phyloP scores from a whole-genome alignment of 2,329 filamentous ascomycete genomes.

The Ceratocystis harringtonii region DNA sequence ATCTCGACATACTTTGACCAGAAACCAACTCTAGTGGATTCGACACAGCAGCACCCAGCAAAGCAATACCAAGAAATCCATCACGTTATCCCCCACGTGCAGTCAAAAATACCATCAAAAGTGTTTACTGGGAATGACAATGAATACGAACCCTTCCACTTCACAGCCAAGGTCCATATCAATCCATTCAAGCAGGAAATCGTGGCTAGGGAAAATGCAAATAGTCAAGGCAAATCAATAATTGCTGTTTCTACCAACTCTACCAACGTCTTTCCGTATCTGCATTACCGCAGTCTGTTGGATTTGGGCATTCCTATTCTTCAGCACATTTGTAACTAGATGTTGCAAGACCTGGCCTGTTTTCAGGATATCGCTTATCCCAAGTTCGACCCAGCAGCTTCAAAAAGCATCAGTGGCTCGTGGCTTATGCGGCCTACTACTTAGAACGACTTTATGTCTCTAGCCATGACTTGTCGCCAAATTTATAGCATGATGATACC shows the following conservation, averaged over 20 bases:
- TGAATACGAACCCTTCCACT: slow-evolving; percentile 4
- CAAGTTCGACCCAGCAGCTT: neutral
- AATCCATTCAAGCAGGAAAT: slow-evolving; percentile 4
- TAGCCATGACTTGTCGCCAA: slow-evolving; percentile 10
- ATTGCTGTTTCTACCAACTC: neutral
- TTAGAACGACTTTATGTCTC: slow-evolving; percentile 9
- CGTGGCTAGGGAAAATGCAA: neutral
- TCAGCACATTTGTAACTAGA: slow-evolving; percentile 1
- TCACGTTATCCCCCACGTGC: no score
- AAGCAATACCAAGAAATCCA: no score
- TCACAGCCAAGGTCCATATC: slow-evolving; percentile 2
- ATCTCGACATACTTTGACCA: neutral
- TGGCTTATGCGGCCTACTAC: neutral
- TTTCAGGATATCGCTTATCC: neutral
- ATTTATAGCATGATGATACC: slow-evolving; percentile 3
- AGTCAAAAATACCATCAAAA: neutral
- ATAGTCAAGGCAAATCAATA: neutral
- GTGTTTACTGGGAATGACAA: neutral
- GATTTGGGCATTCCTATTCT: neutral
- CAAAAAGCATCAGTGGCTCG: neutral
- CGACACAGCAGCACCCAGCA: neutral
- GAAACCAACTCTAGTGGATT: neutral
- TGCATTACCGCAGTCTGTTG: neutral
- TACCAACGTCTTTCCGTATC: neutral
- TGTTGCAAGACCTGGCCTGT: slow-evolving; percentile 1